A percentile compares a stretch with the other conserved stretches of the same genome.
These are phyloP conservation scores for Mycena maculata DNA, from an alignment of 768 basidiomycete genomes.

Conservation along the genomic window DNA sequence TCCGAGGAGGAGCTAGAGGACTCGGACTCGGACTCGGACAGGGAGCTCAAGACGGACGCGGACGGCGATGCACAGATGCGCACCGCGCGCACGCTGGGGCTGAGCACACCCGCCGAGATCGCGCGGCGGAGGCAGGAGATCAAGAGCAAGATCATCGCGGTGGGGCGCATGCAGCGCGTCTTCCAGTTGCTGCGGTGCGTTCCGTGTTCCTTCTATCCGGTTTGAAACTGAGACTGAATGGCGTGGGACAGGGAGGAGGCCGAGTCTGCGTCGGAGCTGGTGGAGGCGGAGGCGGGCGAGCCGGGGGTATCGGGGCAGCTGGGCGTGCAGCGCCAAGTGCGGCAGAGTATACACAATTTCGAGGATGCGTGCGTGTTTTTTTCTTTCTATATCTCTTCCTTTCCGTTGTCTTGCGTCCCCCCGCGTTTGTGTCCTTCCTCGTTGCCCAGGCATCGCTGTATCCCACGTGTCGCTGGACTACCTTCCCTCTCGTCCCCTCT, in stretches of 20 bases:
- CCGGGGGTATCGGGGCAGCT: conserved; percentile 62
- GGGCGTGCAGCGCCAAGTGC: conserved; percentile 70
- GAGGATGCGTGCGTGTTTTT: conserved; percentile 73
- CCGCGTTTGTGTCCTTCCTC: neutral
- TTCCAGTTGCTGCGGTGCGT: conserved; percentile 89
- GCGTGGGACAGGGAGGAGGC: conserved; percentile 71
- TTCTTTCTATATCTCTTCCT: conserved; percentile 11
- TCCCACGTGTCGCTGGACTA: too few relatives aligned
- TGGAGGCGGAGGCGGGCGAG: conserved; percentile 44
- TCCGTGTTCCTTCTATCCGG: neutral
- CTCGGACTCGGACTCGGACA: conserved; percentile 48
- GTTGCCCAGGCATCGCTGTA: too few relatives aligned
- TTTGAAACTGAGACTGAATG: too few relatives aligned
- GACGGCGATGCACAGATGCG: conserved; percentile 43
- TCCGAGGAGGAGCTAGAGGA: conserved; percentile 91
- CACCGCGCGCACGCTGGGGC: conserved; percentile 42
- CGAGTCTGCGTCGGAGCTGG: conserved; percentile 80
- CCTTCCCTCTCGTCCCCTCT: neutral
- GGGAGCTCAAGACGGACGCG: conserved; percentile 48
- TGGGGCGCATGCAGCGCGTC: conserved; percentile 90
- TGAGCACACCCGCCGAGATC: conserved; percentile 53
- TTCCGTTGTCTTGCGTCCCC: neutral
- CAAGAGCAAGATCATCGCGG: conserved; percentile 94
- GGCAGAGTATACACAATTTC: conserved; percentile 74
- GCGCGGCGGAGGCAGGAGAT: conserved; percentile 78